Base-by-base conservation (phyloP, 352 stramenopile genomes). In the Blastocystis hominis region DNA sequence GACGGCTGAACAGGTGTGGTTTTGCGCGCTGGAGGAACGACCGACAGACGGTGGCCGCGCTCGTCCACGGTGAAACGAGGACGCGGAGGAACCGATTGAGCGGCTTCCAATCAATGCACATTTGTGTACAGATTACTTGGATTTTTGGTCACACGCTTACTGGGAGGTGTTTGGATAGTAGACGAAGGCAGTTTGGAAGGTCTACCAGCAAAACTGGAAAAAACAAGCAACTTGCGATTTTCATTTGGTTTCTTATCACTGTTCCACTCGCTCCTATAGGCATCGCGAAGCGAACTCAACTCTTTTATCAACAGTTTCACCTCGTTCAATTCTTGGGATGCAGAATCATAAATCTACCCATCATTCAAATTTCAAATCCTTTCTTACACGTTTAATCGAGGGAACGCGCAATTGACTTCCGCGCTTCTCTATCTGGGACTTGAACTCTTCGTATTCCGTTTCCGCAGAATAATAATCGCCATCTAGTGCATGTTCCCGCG, bases 61-160 rank as follows among this genome's bases (percentile, higher is more conserved):
- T 62, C 70, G 40, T 80, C 70, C 7, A 80, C 44, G 20, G 70
- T 80, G 70, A 62, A 56, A 36, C 70, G 38, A n/a, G 70, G 70
- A 44, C 42, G 50, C 0, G 40, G 44, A 24, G 44, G 1, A 30
- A 30, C 24, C 24, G 30, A 24, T 20, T 9, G 17, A 61, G 68
- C 38, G 30, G 61, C 15, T 70, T 15, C 24, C 17, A 56, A 6
- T 17, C 63, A 30, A 42, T 53, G 0, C 7, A n/a, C 44, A 6
- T 42, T 5, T 9, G 44, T 13, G 6, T 46, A 4, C 5, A 42
- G 42, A 4, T n/a, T 6, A 3, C 0, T 42, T 13, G 7, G 36
- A 80, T 47, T 40, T 9, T 44, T n/a, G 4, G 70, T 40, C 24
- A 80, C 15, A 50, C 70, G 70, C 2, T 64, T 80, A 36, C 44